These are phyloP conservation scores for Candida wancherniae DNA, from an alignment of 805 yeast species.

Conservation along the genomic window DNA sequence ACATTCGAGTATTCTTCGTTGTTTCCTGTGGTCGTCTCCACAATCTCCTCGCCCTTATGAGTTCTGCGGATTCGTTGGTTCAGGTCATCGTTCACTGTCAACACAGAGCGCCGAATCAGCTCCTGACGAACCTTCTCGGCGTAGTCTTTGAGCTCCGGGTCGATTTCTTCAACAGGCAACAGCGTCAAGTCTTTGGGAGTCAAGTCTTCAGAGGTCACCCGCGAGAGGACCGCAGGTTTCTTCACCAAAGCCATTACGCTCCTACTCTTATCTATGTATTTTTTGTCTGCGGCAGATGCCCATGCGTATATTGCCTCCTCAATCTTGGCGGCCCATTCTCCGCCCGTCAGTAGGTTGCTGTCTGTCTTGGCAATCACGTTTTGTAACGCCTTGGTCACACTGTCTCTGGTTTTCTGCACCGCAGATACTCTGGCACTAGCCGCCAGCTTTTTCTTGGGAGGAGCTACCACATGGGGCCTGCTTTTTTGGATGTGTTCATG, in stretches of 20 bases:
- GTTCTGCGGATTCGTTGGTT: conserved; percentile 68
- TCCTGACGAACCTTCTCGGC: conserved; percentile 70
- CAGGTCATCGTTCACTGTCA: conserved; percentile 49
- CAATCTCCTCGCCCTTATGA: conserved; percentile 83
- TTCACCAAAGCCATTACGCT: conserved; percentile 60
- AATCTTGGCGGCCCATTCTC: conserved; percentile 44
- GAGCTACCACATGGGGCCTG: background rate
- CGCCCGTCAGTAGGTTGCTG: conserved; percentile 33
- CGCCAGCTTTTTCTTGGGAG: background rate
- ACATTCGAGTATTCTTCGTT: conserved; percentile 23
- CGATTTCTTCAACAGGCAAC: conserved; percentile 71
- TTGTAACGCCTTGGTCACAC: conserved; percentile 49
- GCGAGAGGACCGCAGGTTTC: conserved; percentile 51
- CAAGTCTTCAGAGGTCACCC: conserved; percentile 51
- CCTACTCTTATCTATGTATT: conserved; percentile 66
- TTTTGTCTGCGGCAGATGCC: conserved; percentile 29
- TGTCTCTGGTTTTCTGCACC: conserved; percentile 31
- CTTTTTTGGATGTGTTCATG: conserved; percentile 2
- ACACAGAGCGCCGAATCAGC: conserved; percentile 61
- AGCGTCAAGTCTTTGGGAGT: conserved; percentile 55
- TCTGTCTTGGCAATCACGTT: conserved; percentile 40
- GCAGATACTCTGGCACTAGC: background rate
- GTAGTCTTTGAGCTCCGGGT: conserved; percentile 65
- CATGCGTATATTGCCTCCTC: conserved; percentile 46
- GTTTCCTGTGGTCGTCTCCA: conserved; percentile 41